phyloP scores from a whole-genome alignment of 1,284 basidiomycete species.

The Microbotryum intermedium region DNA sequence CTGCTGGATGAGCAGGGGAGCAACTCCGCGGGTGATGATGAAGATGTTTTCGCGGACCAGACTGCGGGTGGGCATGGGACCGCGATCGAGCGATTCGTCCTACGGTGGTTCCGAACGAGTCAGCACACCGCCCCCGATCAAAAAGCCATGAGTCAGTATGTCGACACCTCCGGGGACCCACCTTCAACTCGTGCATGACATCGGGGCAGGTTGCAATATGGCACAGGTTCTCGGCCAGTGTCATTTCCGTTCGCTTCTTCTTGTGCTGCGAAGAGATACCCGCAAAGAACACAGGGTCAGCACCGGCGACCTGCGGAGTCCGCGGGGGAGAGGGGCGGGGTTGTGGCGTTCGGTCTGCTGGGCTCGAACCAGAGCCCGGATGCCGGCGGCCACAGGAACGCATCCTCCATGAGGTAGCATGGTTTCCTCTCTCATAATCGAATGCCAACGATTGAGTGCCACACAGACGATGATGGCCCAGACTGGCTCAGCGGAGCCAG shows the following conservation, averaged over 20 bases:
- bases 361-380: too few relatives aligned
- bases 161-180: too few relatives aligned
- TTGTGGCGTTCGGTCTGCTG: too few relatives aligned
- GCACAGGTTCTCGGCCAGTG: conserved; percentile 11
- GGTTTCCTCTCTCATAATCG: too few relatives aligned
- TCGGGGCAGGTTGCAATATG: conserved; percentile 15
- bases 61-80: conserved; percentile 3
- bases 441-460: too few relatives aligned
- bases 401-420: too few relatives aligned
- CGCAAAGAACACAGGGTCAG: neutral
- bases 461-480: too few relatives aligned
- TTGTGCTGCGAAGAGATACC: neutral
- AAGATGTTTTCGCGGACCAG: conserved; percentile 12
- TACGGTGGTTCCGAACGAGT: too few relatives aligned
- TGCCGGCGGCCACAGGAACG: too few relatives aligned
- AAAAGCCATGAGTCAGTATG: too few relatives aligned
- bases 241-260: conserved; percentile 9
- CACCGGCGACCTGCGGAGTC: neutral
- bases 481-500: too few relatives aligned
- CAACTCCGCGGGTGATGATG: conserved; percentile 6
- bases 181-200: conserved; percentile 14
- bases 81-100: conserved; percentile 16
- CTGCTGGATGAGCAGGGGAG: conserved; percentile 9
- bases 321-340: neutral
- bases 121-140: too few relatives aligned